Evolutionary conservation across 2,329 filamentous ascomycete genomes (phyloP).

Genomic region (Curvularia eragrostidis): DNA sequence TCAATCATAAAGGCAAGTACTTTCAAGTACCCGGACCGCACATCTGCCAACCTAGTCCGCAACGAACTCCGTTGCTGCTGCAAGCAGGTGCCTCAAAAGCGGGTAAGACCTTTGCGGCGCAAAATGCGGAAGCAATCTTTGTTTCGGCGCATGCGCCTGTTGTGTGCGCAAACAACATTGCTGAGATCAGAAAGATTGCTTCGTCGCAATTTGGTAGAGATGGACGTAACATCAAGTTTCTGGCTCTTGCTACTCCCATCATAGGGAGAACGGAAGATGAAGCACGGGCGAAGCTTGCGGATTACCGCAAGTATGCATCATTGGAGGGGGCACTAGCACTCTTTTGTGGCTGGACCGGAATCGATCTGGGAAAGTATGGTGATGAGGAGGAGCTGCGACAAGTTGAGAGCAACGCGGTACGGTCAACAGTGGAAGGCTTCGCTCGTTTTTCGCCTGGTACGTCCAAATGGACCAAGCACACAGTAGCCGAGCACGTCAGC

Average conservation of each 20-base stretch:
- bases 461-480: slow-evolving; percentile 75
- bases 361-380: slow-evolving; percentile 65
- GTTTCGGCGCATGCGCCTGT: slow-evolving; percentile 69
- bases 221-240: slow-evolving; percentile 68
- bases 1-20: slow-evolving; percentile 73
- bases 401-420: slow-evolving; percentile 68
- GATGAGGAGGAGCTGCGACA: slow-evolving; percentile 69
- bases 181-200: slow-evolving; percentile 67
- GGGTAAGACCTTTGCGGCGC: slow-evolving; percentile 70
- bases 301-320: slow-evolving; percentile 67
- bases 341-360: slow-evolving; percentile 78
- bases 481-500: slow-evolving; percentile 70
- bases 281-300: slow-evolving; percentile 67
- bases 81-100: slow-evolving; percentile 73
- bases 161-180: slow-evolving; percentile 67
- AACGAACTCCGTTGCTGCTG: slow-evolving; percentile 71
- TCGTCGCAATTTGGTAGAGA: slow-evolving; percentile 62
- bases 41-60: slow-evolving; percentile 69
- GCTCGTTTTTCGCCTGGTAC: slow-evolving; percentile 64
- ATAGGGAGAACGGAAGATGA: slow-evolving; percentile 71
- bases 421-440: slow-evolving; percentile 63
- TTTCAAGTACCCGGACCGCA: slow-evolving; percentile 68
- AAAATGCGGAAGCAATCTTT: slow-evolving; percentile 75
- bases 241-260: slow-evolving; percentile 70
- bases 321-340: slow-evolving; percentile 72